These are phyloP conservation scores for Cryptosporidium andersoni DNA, from an alignment of 169 alveolate genomes.

Conservation along the genomic window DNA sequence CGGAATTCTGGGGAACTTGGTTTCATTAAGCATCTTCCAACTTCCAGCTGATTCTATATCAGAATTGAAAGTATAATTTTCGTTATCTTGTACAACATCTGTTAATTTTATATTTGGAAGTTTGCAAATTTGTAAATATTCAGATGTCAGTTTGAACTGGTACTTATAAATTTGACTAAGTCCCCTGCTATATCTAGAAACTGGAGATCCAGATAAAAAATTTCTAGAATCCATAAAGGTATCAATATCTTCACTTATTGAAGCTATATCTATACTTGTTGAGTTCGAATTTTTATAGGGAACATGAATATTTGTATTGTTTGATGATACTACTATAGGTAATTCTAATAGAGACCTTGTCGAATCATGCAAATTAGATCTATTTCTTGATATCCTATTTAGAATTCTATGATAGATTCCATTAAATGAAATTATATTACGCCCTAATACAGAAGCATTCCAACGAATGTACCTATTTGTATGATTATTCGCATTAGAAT, in stretches of 20 bases:
- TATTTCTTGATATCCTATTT: conserved; percentile 1
- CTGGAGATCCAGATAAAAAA: neutral
- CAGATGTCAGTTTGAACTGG: conserved; percentile 31
- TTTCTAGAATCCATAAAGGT: neutral
- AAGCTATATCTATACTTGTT: neutral
- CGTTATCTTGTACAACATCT: neutral
- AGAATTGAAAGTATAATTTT: neutral
- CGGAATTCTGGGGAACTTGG: neutral
- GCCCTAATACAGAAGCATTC: conserved; percentile 41
- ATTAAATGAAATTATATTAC: conserved; percentile 12
- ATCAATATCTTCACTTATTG: neutral
- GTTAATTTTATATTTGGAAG: neutral
- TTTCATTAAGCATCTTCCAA: neutral
- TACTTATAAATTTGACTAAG: conserved; percentile 17
- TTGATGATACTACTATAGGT: neutral
- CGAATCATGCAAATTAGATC: conserved; percentile 3
- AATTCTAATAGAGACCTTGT: conserved; percentile 22
- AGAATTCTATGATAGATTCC: conserved; percentile 2
- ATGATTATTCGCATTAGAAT: neutral
- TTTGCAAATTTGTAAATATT: conserved; percentile 31
- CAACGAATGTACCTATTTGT: conserved; percentile 8
- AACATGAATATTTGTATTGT: neutral
- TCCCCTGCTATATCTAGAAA: conserved; percentile 23
- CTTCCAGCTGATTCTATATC: neutral
- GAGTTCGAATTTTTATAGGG: neutral